Base-by-base conservation (phyloP, 768 basidiomycete genomes). In the Tulasnella sp. region DNA sequence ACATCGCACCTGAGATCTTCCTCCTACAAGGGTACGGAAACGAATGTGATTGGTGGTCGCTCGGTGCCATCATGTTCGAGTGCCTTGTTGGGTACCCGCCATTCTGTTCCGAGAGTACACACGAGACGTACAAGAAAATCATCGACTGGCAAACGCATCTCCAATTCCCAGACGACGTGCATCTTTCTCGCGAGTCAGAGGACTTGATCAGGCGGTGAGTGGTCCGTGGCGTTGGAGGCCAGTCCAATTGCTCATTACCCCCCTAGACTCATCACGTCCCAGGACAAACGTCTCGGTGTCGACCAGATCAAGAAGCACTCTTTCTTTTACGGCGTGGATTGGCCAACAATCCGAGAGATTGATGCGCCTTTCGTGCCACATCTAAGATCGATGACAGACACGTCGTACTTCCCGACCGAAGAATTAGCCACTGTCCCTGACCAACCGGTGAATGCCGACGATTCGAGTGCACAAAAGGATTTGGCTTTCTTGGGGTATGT, bases 41-140 rank as follows among this genome's bases (percentile, higher is more conserved):
- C 65, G 93, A 94, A 69, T 97, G 93, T 66, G 96, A 99, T 69
- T 98, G 93, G 92, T 99, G 96, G 96, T 96, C 93, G 6, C 76
- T 98, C 27, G 96, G 96, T 4, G 89, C 92, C 15, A 97, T 98
- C 73, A 93, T 90, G 86, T 99, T 96, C 68, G 94, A 98, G 70
- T 96, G 86, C 69, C 73, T 98, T 21, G 89, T 98, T 62, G 96
- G 96, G 55, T 98, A 96, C 69, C 91, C 93, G 21, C 92, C 91
- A 0, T 93, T 97, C 73, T 97, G 91, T 69, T 90, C 91, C 3
- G 92, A 98, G 68, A 86, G 86, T 51, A 92, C 96, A 19, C 90
- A 94, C 64, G 94, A 98, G 63, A 97, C 93, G 21, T 99, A 99
- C 69, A 83, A 93, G 65, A 98, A 97, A 72, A 98, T 98, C 62